Conservation (phyloP, 163 green algal species). For the Scenedesmus sp. region DNA sequence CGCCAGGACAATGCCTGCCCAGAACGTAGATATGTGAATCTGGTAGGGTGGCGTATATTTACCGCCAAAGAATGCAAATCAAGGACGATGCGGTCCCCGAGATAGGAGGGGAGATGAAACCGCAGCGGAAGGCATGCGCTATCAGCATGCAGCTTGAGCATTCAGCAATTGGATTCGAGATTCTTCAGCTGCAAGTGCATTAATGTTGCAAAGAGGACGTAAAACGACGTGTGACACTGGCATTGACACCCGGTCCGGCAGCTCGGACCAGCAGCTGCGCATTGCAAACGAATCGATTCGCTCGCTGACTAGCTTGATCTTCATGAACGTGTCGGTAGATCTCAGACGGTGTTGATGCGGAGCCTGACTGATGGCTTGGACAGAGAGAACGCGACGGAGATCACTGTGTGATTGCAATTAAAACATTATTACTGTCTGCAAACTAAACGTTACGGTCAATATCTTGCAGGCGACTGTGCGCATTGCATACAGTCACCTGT, state of each 20-base stretch:
- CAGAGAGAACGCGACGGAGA: background rate
- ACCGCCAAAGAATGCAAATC: background rate
- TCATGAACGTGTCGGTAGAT: background rate
- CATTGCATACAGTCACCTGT: constrained; percentile 4
- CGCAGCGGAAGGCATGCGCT: background rate
- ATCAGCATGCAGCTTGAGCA: background rate
- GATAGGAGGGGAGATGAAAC: background rate
- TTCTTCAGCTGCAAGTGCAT: background rate
- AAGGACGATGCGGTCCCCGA: background rate
- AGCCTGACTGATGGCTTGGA: background rate
- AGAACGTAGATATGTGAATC: background rate
- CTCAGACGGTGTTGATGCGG: background rate
- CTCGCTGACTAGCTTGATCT: background rate
- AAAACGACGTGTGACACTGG: background rate
- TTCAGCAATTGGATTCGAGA: background rate
- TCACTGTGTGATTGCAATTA: background rate
- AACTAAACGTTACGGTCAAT: background rate
- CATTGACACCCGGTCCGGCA: background rate
- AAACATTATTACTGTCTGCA: background rate
- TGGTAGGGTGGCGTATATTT: background rate
- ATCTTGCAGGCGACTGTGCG: background rate
- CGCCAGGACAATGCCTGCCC: background rate
- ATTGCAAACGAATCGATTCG: background rate
- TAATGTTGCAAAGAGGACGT: background rate
- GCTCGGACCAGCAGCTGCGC: background rate